A percentile compares a stretch with the other conserved stretches of the same genome.
These are phyloP conservation scores for Daldinia childiae DNA, from an alignment of 495 filamentous ascomycete genomes.

Conservation along the genomic window DNA sequence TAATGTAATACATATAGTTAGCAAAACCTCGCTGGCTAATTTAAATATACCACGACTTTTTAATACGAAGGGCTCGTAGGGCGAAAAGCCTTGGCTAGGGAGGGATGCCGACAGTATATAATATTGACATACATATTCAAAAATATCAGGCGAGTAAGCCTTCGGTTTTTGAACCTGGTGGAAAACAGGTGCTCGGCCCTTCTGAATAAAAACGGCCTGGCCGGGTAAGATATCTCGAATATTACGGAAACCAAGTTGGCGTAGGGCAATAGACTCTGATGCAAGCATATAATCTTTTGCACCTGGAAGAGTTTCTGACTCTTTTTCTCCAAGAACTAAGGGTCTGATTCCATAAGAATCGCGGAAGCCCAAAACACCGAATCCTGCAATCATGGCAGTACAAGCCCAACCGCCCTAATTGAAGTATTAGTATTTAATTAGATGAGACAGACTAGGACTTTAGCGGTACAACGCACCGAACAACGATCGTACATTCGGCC, in stretches of 20 bases:
- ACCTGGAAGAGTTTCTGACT: conserved; percentile 66
- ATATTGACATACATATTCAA: conserved; percentile 69
- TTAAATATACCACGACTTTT: not conserved
- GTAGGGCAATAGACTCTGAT: conserved; percentile 92
- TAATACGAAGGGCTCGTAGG: not conserved
- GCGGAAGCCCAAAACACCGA: conserved; percentile 87
- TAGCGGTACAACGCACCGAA: not conserved
- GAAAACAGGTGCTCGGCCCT: conserved; percentile 78
- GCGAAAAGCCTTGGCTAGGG: not conserved
- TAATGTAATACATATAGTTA: not conserved
- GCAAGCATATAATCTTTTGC: conserved; percentile 96
- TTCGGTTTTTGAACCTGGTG: conserved; percentile 76
- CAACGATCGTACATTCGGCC: not conserved
- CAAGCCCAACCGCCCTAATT: conserved; percentile 28
- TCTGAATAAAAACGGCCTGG: conserved; percentile 92
- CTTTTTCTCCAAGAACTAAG: conserved; percentile 80
- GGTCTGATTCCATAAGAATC: conserved; percentile 93
- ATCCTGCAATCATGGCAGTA: conserved; percentile 93
- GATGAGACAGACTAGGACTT: not conserved
- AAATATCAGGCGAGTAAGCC: conserved; percentile 90
- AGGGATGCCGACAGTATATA: not conserved
- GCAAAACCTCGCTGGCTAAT: not conserved
- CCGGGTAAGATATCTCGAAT: conserved; percentile 88
- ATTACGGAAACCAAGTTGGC: conserved; percentile 84
- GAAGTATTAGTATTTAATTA: not conserved